Evolutionary conservation across 225 moss, liverwort and hornwort species (phyloP), one percentile per base, ranked within the genome.

Genomic region (Asterella californica): DNA sequence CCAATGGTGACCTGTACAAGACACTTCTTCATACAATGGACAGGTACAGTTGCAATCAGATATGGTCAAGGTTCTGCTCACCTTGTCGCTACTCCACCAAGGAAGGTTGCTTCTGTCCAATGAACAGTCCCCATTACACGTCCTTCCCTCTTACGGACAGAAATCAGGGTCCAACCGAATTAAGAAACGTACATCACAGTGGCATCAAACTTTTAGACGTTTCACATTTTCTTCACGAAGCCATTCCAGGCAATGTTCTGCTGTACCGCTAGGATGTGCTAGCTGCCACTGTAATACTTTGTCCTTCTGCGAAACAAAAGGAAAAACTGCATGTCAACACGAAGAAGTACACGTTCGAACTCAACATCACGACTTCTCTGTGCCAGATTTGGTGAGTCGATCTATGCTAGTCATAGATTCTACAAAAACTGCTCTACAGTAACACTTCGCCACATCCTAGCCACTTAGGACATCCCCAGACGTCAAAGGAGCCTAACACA

Each of bases 201-300:
- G 14, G 14, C 36, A 67, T 79, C 79, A 79, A 79, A 70, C 79
- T 83, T 83, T 90, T 36, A 91, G 66, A 42, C 90, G 93, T 81
- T 90, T 95, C 2, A 85, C 89, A 72, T 90, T 84, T 84, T 93
- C 95, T 76, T 85, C 87, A 46, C 86, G 79, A 73, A 95, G 87
- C 93, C 93, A 95, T 29, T 90, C 88, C 61, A 83, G 75, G 75
- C 93, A 90, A 71, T 95, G 87, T 71, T 91, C 91, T 75, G 87
- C 78, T 33, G 88, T 91, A n/a, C 87, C 84, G 53, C 88, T 83
- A 57, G 93, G 95, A 87, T 95, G 90, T 76, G 90, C 91, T 15
- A 95, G 88, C 88, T 91, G 90, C 95, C 93, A 95, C 70, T 84
- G 78, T 34, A 88, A 79, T 61, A 89, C 83, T 83, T 79, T 87